Percentiles rank a stretch among this genome's conserved stretches.
These are phyloP conservation scores for Suillus cothurnatus DNA, from an alignment of 768 basidiomycete species.

Conservation along the genomic window DNA sequence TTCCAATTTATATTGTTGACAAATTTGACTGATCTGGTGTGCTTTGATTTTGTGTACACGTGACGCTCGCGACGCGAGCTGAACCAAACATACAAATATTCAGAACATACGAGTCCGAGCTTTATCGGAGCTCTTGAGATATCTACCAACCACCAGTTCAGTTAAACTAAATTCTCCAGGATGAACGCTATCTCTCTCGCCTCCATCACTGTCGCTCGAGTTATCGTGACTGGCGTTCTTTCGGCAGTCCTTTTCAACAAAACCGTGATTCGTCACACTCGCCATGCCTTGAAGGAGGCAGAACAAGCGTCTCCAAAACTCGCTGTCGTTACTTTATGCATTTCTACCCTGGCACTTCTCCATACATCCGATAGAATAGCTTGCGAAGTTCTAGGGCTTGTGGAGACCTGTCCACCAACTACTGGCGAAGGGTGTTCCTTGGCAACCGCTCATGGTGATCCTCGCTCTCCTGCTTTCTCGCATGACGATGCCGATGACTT, in stretches of 20 bases:
- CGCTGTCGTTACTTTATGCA: not conserved
- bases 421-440: not conserved
- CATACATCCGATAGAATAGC: not conserved
- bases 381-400: not conserved
- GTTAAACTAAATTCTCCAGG: not conserved
- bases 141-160: not conserved
- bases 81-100: not conserved
- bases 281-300: not conserved
- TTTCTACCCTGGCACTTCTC: not conserved
- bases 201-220: not conserved
- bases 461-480: not conserved
- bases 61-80: not conserved
- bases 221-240: not conserved
- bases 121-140: not conserved
- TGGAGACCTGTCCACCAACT: not conserved
- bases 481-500: not conserved
- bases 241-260: not conserved
- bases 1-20: not conserved
- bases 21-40: too few species aligned
- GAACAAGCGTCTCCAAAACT: not conserved
- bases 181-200: not conserved
- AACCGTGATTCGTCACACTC: not conserved
- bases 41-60: slow-evolving; percentile 1
- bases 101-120: not conserved
- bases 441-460: not conserved